Conservation (phyloP, 2,329 filamentous ascomycete species). For the Colletotrichum sp. region DNA sequence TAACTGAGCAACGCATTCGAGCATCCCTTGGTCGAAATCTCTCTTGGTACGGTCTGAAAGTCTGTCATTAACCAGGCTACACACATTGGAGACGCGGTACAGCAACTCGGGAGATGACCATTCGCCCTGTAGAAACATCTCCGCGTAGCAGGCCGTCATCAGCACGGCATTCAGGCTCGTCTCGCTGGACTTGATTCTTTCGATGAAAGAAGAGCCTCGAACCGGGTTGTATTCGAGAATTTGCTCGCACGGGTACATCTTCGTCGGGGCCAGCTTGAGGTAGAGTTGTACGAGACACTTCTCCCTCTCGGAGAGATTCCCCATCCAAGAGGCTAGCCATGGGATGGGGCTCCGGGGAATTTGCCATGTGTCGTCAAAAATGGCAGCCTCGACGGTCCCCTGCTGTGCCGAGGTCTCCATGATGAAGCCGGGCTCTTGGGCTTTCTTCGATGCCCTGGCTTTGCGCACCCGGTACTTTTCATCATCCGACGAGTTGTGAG, state of each 20-base stretch:
- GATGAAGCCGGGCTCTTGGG: neutral
- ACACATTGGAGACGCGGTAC: constrained; percentile 29
- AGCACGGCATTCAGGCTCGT: constrained; percentile 33
- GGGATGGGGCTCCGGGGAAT: neutral
- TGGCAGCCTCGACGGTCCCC: too few species aligned
- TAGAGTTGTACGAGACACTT: constrained; percentile 32
- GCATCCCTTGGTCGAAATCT: constrained; percentile 26
- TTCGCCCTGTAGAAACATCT: constrained; percentile 25
- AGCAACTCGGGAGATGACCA: constrained; percentile 22
- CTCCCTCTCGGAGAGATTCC: constrained; percentile 23
- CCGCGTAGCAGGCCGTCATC: constrained; percentile 32
- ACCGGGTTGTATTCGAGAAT: constrained; percentile 35
- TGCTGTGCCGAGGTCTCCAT: neutral
- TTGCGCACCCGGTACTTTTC: neutral
- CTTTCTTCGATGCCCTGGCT: neutral
- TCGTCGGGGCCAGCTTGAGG: constrained; percentile 30
- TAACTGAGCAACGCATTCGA: constrained; percentile 36
- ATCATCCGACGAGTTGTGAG: neutral
- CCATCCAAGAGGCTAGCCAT: neutral
- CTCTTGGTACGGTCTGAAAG: constrained; percentile 19
- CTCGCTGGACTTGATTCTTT: constrained; percentile 27
- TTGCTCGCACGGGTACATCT: constrained; percentile 37
- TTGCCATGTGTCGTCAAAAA: neutral
- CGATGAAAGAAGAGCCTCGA: constrained; percentile 28
- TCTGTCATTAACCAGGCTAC: constrained; percentile 26